A percentile compares a stretch with the other conserved stretches of the same genome.
Evolutionary conservation across 352 stramenopile genomes (phyloP).

Genomic region (Discostella stelligera): DNA sequence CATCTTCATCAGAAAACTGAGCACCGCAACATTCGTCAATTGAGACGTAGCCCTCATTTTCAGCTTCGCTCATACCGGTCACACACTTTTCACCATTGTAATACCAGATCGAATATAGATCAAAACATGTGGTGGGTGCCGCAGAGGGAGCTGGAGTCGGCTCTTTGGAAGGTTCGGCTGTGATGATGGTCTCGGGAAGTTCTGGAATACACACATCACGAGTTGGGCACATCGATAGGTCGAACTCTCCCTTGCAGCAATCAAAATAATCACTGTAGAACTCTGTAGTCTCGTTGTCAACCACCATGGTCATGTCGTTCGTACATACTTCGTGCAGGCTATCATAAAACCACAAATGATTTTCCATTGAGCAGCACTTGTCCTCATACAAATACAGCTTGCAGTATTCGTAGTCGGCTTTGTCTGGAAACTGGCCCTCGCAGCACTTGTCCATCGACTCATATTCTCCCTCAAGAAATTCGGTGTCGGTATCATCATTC

Average conservation of each 20-base stretch:
- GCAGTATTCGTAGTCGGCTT: neutral
- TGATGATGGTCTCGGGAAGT: neutral
- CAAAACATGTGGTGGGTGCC: neutral
- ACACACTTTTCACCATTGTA: neutral
- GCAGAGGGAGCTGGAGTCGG: neutral
- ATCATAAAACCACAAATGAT: neutral
- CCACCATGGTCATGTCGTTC: neutral
- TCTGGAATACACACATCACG: neutral
- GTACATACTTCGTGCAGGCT: neutral
- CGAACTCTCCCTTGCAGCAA: neutral
- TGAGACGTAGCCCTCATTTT: neutral
- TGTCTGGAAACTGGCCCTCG: neutral
- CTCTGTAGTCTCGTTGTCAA: neutral
- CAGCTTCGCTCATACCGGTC: neutral
- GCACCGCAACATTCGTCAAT: neutral
- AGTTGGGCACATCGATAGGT: neutral
- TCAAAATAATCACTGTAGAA: neutral
- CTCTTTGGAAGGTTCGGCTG: neutral
- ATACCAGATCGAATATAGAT: neutral
- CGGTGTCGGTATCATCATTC: neutral
- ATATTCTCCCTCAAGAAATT: neutral
- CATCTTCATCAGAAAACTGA: neutral
- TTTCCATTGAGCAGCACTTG: neutral
- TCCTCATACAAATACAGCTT: neutral
- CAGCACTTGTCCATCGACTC: neutral